Evolutionary conservation across 2,329 filamentous ascomycete genomes (phyloP), one percentile per base, ranked within the genome.

Genomic region (Arthrinium phaeospermum): DNA sequence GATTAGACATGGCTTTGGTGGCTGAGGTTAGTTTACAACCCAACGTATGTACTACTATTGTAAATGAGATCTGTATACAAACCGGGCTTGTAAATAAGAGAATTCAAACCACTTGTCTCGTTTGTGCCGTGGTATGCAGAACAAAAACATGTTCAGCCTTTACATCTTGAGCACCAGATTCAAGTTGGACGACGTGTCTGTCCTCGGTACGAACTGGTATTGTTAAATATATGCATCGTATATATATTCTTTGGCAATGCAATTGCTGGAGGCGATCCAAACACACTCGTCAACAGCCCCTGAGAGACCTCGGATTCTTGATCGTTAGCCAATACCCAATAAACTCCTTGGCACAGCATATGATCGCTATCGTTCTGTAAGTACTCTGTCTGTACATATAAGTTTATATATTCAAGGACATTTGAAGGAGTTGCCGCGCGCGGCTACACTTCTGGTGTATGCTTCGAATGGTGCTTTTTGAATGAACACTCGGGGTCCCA

Each of bases 41-140:
- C 16, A 68, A 46, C 24, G 24, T 24, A 57, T 73, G 69, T 73
- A 73, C 68, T 51, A 71, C 44, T 71, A 73, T 64, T 73, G 64
- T 73, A 73, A 64, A 72, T 45, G 45, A 69, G 47, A 69, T 46
- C 16, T 73, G 64, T 71, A 73, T 41, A 69, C 68, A 71, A 47
- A 47, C 64, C 14, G 37, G 34, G 57, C 34, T 41, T 24, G n/a
- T 7, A 41, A 41, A 16, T n/a, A 41, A n/a, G 34, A 14, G 10
- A 64, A 30, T 19, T n/a, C 22, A 10, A 41, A 13, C n/a, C 19
- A 41, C 34, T 22, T 22, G 22, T n/a, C 12, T 64, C 19, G 34
- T n/a, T 64, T 22, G 19, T 41, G 8, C 14, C 12, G n/a, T 37
- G 13, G 53, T n/a, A 41, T 41, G 57, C n/a, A 64, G 57, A 14